These are phyloP conservation scores for Ceratocystiopsis minuta DNA, from an alignment of 2,329 filamentous ascomycete genomes.

Conservation along the genomic window DNA sequence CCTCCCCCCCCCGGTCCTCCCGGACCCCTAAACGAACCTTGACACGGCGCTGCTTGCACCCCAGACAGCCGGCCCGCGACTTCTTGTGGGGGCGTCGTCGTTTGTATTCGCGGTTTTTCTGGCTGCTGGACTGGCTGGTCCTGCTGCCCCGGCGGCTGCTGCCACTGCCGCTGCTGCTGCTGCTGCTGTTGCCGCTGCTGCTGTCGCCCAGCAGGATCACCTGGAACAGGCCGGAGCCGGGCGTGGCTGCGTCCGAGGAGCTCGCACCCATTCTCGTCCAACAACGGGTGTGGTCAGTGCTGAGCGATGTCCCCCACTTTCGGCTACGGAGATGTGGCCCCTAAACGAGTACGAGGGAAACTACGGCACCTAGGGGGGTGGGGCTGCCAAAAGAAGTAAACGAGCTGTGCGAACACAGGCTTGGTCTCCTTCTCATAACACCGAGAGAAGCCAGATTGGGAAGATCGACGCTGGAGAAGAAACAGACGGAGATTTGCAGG, in stretches of 20 bases:
- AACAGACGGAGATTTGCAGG: too few species aligned
- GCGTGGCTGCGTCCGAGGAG: background rate
- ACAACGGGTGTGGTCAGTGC: too few species aligned
- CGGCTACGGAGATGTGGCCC: background rate
- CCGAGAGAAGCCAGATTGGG: too few species aligned
- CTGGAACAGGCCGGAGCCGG: slow-evolving; percentile 9
- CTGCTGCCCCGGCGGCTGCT: slow-evolving; percentile 3
- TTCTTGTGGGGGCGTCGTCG: slow-evolving; percentile 11
- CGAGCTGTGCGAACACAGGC: too few species aligned
- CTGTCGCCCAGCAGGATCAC: slow-evolving; percentile 11
- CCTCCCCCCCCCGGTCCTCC: too few species aligned
- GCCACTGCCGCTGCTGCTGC: slow-evolving; percentile 4
- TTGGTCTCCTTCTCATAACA: too few species aligned
- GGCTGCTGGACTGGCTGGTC: background rate
- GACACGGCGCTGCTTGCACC: slow-evolving; percentile 11
- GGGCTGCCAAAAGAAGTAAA: too few species aligned
- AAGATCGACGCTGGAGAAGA: too few species aligned
- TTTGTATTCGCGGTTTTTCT: slow-evolving; percentile 10
- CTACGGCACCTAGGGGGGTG: too few species aligned
- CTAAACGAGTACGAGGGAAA: background rate
- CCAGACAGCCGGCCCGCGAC: slow-evolving; percentile 9
- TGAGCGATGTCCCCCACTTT: background rate
- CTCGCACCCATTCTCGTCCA: background rate
- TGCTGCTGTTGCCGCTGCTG: background rate
- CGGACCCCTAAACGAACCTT: slow-evolving; percentile 7